Evolutionary conservation across 192 early-diverging fungal species (phyloP), one percentile per base, ranked within the genome.

Genomic region (Podila verticillata): DNA sequence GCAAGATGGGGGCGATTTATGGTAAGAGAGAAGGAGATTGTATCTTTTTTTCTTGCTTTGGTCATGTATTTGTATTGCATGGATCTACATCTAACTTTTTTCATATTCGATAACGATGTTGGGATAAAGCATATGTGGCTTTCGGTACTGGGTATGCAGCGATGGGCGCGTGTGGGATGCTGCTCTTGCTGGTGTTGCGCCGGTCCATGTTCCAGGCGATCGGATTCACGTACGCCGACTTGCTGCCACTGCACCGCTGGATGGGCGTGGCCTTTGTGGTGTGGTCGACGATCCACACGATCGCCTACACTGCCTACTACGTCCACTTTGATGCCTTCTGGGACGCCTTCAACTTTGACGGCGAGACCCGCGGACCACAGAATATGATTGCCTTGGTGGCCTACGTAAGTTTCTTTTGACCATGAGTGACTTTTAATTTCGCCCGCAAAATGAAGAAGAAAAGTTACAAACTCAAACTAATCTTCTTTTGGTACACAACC

Each of bases 151-250:
- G 75, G 15, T 79, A 79, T 49, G 75, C 75, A 15, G 75, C 75
- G 4, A 79, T 79, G 75, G 75, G 65, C 8, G 60, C 51, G 44
- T 79, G 75, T 29, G 75, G 63, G 0, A 57, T 79, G 51, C 65
- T 79, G 30, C 54, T 79, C 0, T 39, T 79, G 12, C 32, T 79
- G 12, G 63, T 79, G 5, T 65, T 79, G 0, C 57, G 75, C n/a
- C 63, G 75, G 3, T 79, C 75, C 13, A 79, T 79, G 75, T 59
- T 79, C 31, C 68, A 72, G 24, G 75, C 75, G 8, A 17, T 79
- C 20, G 75, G 75, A 0, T 79, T 59, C 39, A 79, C 75, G 10
- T 79, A 79, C 39, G 63, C 75, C 19, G 75, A 79, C 59, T n/a
- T 79, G n/a, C 28, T 79, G 29, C 75, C 75, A 2, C 17, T 79